Conservation (phyloP, 768 basidiomycete species). For the Agrocybe praecox region DNA sequence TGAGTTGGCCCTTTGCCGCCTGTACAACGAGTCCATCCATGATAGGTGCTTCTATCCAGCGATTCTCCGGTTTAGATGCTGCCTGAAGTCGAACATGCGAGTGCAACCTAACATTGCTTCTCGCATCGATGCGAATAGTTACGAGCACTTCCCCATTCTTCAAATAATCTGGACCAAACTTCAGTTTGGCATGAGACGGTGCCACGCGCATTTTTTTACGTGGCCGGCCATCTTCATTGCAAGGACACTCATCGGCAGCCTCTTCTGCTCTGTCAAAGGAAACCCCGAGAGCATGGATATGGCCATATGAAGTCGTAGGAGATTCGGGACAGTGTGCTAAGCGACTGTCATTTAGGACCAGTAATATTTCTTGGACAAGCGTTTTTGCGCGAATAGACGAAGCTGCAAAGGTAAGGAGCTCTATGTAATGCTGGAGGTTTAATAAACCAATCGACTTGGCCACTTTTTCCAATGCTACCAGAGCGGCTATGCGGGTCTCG, state of each 20-base stretch:
- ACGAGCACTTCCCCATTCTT: slow-evolving; percentile 42
- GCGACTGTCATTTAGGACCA: slow-evolving; percentile 52
- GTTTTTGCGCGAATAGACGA: slow-evolving; percentile 53
- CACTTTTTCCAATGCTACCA: slow-evolving; percentile 62
- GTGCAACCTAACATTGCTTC: slow-evolving; percentile 53
- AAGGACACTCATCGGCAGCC: slow-evolving; percentile 67
- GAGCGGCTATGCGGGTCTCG: slow-evolving; percentile 51
- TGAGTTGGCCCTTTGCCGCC: slow-evolving; percentile 54
- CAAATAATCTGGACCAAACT: slow-evolving; percentile 34
- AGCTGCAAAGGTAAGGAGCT: slow-evolving; percentile 52
- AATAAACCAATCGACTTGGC: slow-evolving; percentile 43
- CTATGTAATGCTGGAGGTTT: slow-evolving; percentile 44
- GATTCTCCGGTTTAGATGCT: slow-evolving; percentile 55
- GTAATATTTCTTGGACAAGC: slow-evolving; percentile 59
- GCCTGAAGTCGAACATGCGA: slow-evolving; percentile 67
- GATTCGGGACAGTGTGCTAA: slow-evolving; percentile 22
- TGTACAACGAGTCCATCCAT: slow-evolving; percentile 64
- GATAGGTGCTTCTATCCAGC: slow-evolving; percentile 44
- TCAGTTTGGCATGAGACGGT: slow-evolving; percentile 43
- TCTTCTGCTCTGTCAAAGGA: slow-evolving; percentile 69
- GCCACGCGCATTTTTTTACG: slow-evolving; percentile 41
- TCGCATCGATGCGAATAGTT: slow-evolving; percentile 56
- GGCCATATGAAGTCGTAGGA: slow-evolving; percentile 42
- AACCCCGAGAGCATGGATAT: slow-evolving; percentile 57
- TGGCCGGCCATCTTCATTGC: slow-evolving; percentile 61